Conservation (phyloP, 2,329 filamentous ascomycete species). For the Rutstroemia sp. region DNA sequence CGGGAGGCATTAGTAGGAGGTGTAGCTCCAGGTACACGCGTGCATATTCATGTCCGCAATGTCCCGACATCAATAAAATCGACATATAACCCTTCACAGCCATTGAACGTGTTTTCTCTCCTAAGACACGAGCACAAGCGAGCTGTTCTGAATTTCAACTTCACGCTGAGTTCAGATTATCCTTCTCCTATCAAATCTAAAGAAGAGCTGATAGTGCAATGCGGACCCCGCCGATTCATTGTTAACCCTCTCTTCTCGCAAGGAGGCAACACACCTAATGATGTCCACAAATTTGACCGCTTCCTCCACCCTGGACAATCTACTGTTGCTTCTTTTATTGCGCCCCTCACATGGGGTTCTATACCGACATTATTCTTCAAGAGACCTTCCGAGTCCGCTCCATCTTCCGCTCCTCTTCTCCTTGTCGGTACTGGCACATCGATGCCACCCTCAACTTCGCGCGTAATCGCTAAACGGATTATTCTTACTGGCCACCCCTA, state of each 20-base stretch:
- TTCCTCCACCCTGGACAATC: conserved; percentile 87
- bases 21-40: conserved; percentile 73
- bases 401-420: conserved; percentile 47
- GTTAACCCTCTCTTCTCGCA: conserved; percentile 89
- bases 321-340: conserved; percentile 82
- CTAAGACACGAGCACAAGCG: conserved; percentile 93
- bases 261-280: conserved; percentile 83
- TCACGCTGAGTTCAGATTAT: conserved; percentile 75
- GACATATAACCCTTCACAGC: conserved; percentile 46
- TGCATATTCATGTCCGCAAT: conserved; percentile 66
- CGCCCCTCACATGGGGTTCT: conserved; percentile 85
- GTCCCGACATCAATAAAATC: conserved; percentile 47
- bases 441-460: conserved; percentile 64
- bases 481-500: conserved; percentile 93
- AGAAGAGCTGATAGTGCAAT: conserved; percentile 85
- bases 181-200: conserved; percentile 78
- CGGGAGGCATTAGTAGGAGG: conserved; percentile 86
- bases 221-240: conserved; percentile 76
- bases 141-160: conserved; percentile 80
- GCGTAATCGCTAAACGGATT: conserved; percentile 88
- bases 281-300: conserved; percentile 94
- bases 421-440: conserved; percentile 84
- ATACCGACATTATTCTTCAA: conserved; percentile 89
- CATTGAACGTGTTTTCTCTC: conserved; percentile 75
- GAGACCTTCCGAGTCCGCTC: conserved; percentile 38